A percentile compares a stretch with the other conserved stretches of the same genome.
phyloP scores from a whole-genome alignment of 257 asterid genomes.

The Rubia yunnanensis region DNA sequence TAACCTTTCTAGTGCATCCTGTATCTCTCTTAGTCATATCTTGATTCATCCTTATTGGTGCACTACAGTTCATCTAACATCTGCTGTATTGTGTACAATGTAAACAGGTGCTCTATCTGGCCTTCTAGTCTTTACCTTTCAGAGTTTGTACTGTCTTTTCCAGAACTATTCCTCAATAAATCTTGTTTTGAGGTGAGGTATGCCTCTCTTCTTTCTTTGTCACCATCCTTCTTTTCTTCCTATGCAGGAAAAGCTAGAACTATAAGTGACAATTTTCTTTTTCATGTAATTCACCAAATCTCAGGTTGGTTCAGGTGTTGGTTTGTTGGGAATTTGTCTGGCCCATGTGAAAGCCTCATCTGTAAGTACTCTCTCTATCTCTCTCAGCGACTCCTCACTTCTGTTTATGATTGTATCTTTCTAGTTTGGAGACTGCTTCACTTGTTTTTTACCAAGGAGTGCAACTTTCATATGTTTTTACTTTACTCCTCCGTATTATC shows the following conservation, averaged over 20 bases:
- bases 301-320: conserved; percentile 95
- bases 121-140: conserved; percentile 92
- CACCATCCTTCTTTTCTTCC: not conserved
- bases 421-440: not conserved
- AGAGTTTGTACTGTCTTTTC: conserved; percentile 84
- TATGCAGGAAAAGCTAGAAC: not conserved
- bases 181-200: conserved; percentile 87
- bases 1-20: not conserved
- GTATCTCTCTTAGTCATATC: not conserved
- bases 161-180: conserved; percentile 61
- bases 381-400: not conserved
- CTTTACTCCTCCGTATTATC: not conserved
- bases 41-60: not conserved
- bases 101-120: conserved; percentile 83
- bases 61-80: not conserved
- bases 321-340: conserved; percentile 81
- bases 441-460: not conserved
- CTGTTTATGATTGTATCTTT: too few species aligned
- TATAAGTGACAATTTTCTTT: conserved; percentile 5
- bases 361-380: conserved; percentile 28
- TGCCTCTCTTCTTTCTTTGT: conserved; percentile 2
- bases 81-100: conserved; percentile 13
- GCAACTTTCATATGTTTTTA: not conserved
- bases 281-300: not conserved
- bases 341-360: conserved; percentile 70